These are phyloP conservation scores for Aspergillus chevalieri DNA, from an alignment of 2,329 filamentous ascomycete species.

Conservation along the genomic window DNA sequence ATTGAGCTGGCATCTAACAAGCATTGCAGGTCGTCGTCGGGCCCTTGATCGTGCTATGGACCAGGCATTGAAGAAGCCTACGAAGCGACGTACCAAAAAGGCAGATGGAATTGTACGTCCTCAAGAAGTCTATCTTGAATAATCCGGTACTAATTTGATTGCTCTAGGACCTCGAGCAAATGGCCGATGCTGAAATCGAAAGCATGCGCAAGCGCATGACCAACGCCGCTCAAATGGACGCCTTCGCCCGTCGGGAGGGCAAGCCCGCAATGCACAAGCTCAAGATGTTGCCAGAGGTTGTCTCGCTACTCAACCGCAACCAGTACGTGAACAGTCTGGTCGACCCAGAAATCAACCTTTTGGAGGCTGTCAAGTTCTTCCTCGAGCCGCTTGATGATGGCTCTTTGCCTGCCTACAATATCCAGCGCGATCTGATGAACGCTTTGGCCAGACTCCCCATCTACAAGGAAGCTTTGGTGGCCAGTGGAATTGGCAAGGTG, in stretches of 20 bases:
- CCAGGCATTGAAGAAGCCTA: constrained; percentile 75
- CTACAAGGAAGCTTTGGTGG: constrained; percentile 81
- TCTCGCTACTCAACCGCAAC: constrained; percentile 81
- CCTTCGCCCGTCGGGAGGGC: constrained; percentile 69
- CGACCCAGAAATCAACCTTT: constrained; percentile 89
- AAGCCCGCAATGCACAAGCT: constrained; percentile 87
- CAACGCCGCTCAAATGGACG: constrained; percentile 78
- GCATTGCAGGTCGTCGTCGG: constrained; percentile 56
- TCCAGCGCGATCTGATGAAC: constrained; percentile 88
- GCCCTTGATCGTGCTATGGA: constrained; percentile 85
- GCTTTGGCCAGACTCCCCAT: constrained; percentile 76
- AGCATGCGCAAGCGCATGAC: constrained; percentile 87
- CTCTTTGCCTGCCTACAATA: constrained; percentile 90
- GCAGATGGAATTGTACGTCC: constrained; percentile 76
- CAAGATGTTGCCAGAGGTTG: constrained; percentile 85
- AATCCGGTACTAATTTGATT: constrained; percentile 5
- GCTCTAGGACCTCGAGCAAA: constrained; percentile 73
- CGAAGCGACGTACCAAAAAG: constrained; percentile 64
- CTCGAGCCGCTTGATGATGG: constrained; percentile 92
- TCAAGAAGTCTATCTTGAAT: background rate
- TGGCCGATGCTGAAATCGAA: constrained; percentile 84
- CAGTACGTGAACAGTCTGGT: constrained; percentile 74
- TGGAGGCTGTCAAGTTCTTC: constrained; percentile 95
- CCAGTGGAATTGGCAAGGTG: constrained; percentile 92
- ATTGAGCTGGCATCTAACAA: background rate